These are phyloP conservation scores for Heteromeles arbutifolia DNA, from an alignment of 306 rosid species.

Conservation along the genomic window DNA sequence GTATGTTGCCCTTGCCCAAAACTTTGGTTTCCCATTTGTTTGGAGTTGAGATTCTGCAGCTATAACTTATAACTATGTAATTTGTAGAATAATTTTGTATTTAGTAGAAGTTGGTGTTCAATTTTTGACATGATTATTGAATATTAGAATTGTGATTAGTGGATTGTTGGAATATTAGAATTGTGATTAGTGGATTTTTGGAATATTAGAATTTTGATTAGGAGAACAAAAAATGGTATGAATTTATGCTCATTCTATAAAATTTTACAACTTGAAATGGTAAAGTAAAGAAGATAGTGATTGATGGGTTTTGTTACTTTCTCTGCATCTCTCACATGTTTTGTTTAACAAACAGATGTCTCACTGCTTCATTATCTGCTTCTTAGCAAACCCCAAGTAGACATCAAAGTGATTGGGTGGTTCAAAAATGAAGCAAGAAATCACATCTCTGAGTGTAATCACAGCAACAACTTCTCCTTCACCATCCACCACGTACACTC, in stretches of 20 bases:
- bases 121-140: background rate
- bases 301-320: background rate
- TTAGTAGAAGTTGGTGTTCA: background rate
- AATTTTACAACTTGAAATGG: background rate
- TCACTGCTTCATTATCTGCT: conserved; percentile 52
- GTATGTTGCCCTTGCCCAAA: background rate
- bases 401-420: conserved; percentile 66
- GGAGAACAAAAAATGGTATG: background rate
- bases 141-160: no score
- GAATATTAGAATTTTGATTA: background rate
- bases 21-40: background rate
- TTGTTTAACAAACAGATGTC: background rate
- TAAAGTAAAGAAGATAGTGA: background rate
- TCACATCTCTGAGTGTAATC: conserved; percentile 85
- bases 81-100: background rate
- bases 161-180: no score
- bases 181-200: background rate
- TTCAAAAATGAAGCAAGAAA: conserved; percentile 73
- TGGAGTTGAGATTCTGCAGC: background rate
- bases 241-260: background rate
- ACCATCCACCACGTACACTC: conserved; percentile 49
- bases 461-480: conserved; percentile 48
- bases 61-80: background rate
- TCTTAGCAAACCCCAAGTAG: conserved; percentile 54
- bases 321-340: background rate